Conservation (phyloP, 495 filamentous ascomycete genomes). For the Neurospora sp. region DNA sequence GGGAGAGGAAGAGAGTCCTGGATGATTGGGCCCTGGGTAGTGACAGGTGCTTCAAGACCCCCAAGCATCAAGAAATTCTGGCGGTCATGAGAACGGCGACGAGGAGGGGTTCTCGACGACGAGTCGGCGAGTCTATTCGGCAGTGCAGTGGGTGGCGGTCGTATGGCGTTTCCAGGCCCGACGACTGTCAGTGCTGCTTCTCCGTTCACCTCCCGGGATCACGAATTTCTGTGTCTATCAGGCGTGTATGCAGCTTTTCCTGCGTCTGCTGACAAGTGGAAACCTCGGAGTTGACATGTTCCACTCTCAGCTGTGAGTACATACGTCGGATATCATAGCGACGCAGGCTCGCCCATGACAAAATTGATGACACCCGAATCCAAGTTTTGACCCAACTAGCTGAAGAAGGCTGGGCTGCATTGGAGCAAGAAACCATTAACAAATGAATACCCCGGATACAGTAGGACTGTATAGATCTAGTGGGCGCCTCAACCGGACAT, state of each 20-base stretch:
- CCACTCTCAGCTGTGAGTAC: not conserved
- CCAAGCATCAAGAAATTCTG: not conserved
- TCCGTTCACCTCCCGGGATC: not conserved
- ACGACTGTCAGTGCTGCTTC: not conserved
- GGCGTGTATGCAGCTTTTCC: not conserved
- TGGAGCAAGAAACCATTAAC: no score
- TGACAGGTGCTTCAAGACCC: not conserved
- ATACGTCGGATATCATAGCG: not conserved
- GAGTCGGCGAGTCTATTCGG: not conserved
- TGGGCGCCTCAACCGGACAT: no score
- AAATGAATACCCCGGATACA: no score
- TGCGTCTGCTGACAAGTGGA: not conserved
- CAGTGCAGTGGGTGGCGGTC: not conserved
- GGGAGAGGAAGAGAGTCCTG: not conserved
- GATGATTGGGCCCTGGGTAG: not conserved
- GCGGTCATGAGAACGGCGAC: not conserved
- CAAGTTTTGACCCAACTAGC: no score
- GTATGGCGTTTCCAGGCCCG: not conserved
- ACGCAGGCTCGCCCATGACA: not conserved
- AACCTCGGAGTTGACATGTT: not conserved
- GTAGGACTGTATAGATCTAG: no score
- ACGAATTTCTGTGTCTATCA: not conserved
- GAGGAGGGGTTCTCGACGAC: not conserved
- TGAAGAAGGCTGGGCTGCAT: no score
- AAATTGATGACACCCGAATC: no score